Conservation (phyloP, 208 protist species). For the Crithidia acanthocephali region DNA sequence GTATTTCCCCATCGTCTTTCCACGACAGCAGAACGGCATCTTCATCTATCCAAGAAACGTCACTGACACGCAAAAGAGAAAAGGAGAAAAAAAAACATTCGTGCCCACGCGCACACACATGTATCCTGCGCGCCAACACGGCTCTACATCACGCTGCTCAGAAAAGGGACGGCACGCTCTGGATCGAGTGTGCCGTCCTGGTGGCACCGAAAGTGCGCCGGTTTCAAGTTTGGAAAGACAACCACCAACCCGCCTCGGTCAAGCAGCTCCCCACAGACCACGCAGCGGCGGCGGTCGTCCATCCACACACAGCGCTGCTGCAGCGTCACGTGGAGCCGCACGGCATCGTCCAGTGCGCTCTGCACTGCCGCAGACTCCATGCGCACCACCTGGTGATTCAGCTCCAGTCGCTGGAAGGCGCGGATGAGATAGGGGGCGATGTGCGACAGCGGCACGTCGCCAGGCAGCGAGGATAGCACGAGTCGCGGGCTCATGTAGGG, state of each 20-base stretch:
- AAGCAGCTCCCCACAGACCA: constrained; percentile 44
- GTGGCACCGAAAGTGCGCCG: constrained; percentile 57
- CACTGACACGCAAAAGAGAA: no score
- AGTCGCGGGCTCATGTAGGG: constrained; percentile 39
- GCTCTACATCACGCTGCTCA: not conserved
- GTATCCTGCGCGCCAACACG: not conserved
- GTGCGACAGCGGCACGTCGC: constrained; percentile 35
- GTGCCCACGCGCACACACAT: no score
- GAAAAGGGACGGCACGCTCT: constrained; percentile 54
- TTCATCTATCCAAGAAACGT: no score
- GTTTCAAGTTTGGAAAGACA: constrained; percentile 70
- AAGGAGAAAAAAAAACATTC: no score
- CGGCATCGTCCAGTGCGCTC: constrained; percentile 26
- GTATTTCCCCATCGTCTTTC: no score
- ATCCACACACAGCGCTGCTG: constrained; percentile 53
- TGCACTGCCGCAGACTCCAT: constrained; percentile 26
- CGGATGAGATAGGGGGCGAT: constrained; percentile 51
- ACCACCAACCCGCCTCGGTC: constrained; percentile 30
- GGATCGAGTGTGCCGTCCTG: constrained; percentile 45
- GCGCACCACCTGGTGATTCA: constrained; percentile 28
- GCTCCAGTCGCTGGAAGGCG: constrained; percentile 43
- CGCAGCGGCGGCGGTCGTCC: constrained; percentile 40
- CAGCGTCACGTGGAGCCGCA: constrained; percentile 33
- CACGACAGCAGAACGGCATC: no score
- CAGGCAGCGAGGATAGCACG: constrained; percentile 42